phyloP scores from a whole-genome alignment of 148 eudicot species.

The Camellia japonica region DNA sequence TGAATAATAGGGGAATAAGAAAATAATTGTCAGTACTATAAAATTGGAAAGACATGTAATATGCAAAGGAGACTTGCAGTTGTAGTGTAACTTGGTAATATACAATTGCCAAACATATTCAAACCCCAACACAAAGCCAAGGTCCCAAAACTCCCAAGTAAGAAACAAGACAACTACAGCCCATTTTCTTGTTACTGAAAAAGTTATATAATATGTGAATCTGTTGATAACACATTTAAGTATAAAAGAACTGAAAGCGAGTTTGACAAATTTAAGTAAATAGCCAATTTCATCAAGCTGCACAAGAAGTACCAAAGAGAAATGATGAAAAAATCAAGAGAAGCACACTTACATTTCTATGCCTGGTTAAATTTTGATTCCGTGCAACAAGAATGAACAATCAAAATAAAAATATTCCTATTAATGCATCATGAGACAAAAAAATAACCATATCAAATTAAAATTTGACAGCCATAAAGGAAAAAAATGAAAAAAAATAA shows the following conservation, averaged over 20 bases:
- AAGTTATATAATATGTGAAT: neutral
- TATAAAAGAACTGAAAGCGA: neutral
- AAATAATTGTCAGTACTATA: neutral
- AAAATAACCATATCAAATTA: neutral
- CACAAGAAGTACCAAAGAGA: neutral
- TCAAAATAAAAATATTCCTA: neutral
- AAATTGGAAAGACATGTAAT: neutral
- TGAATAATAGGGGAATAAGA: conserved; percentile 14
- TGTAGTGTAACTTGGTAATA: neutral
- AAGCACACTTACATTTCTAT: neutral
- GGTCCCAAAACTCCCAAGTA: neutral
- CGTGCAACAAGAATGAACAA: neutral
- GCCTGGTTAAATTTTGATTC: neutral
- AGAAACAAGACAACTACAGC: neutral
- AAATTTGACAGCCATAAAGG: too few species aligned
- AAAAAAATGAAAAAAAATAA: too few species aligned
- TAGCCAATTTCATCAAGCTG: too few species aligned
- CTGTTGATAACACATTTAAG: neutral
- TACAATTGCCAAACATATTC: conserved; percentile 9
- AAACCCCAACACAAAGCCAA: neutral
- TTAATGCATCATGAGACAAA: neutral
- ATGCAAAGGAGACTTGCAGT: neutral
- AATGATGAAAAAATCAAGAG: neutral
- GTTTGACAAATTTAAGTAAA: too few species aligned
- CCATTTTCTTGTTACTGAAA: neutral